These are phyloP conservation scores for Wickerhamomyces queroliae DNA, from an alignment of 805 yeast species.

Conservation along the genomic window DNA sequence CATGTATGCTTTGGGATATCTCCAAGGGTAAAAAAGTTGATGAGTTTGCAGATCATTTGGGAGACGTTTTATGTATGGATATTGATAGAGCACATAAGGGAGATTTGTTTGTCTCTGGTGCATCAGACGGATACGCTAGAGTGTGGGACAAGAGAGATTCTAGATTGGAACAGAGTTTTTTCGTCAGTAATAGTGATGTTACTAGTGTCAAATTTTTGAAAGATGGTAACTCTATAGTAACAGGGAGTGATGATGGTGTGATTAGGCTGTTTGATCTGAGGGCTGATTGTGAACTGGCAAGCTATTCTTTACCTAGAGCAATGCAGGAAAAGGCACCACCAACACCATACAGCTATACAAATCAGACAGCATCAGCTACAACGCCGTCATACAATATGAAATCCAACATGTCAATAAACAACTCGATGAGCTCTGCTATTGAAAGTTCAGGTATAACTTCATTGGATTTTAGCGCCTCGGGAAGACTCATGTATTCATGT, in stretches of 20 bases:
- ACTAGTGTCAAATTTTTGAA: slow-evolving; percentile 59
- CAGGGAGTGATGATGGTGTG: slow-evolving; percentile 77
- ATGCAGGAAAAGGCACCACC: slow-evolving; percentile 7
- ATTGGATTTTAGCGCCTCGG: slow-evolving; percentile 66
- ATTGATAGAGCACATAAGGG: slow-evolving; percentile 19
- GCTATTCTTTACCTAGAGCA: slow-evolving; percentile 31
- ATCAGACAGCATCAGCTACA: slow-evolving; percentile 9
- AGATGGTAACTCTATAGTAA: slow-evolving; percentile 61
- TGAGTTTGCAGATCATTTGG: slow-evolving; percentile 60
- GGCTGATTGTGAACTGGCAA: slow-evolving; percentile 62
- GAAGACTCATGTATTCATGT: slow-evolving; percentile 68
- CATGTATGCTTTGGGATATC: slow-evolving; percentile 77
- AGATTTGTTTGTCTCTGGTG: slow-evolving; percentile 49
- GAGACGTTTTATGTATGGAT: slow-evolving; percentile 58
- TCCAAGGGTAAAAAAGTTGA: slow-evolving; percentile 46
- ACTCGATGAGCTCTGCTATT: slow-evolving; percentile 24
- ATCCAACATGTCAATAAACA: slow-evolving; percentile 24
- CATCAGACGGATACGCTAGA: slow-evolving; percentile 64
- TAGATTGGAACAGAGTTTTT: slow-evolving; percentile 42
- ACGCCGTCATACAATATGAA: slow-evolving; percentile 10
- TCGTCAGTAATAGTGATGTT: slow-evolving; percentile 58
- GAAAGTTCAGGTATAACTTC: slow-evolving; percentile 70
- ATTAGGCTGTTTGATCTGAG: slow-evolving; percentile 70
- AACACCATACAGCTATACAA: not conserved
- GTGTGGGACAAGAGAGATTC: slow-evolving; percentile 58